Base-by-base conservation (phyloP, 805 yeast species). In the Yarrowia deformans region DNA sequence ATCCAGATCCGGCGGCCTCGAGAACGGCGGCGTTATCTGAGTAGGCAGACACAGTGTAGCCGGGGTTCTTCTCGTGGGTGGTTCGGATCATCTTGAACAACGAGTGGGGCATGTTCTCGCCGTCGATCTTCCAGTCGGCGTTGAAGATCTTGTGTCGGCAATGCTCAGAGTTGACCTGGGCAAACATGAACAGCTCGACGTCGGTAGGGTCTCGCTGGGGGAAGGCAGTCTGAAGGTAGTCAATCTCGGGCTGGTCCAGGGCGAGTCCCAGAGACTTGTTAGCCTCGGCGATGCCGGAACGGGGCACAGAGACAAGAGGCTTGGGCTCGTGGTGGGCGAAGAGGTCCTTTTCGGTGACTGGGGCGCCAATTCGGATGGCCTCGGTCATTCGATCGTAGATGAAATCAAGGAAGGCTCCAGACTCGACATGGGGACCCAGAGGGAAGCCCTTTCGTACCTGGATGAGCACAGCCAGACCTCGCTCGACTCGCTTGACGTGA, bases 141-240 rank as follows among this genome's bases (percentile, higher is more conserved):
- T 95, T 95, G 85, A 95, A 95, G 74, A 95, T 95, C 82, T 95
- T 95, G 82, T 95, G 99, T 79, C 99, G 91, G 83, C 99, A 95
- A 82, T 95, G 99, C 81, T 95, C 99, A 34, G 98, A 93, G 83
- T 95, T 95, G 73, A 95, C 99, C 82, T 95, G 99, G 50, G 99
- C 99, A 83, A 95, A 95, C 98, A 95, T 95, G 81, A 95, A 95
- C 72, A 95, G 84, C 81, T 95, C 99, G 32, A 93, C 98, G 79
- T 95, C 99, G 40, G 98, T 94, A 68, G 99, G 98, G 77, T 93
- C 91, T 79, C 98, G 87, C 66, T 88, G 83, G 69, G 87, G 90
- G 82, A 95, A 95, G 1, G 98, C 96, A 39, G 86, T 82, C 75
- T 88, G 85, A 76, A 95, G 85, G 80, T 95, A 95, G 56, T 90